Evolutionary conservation across 495 filamentous ascomycete genomes (phyloP).

Genomic region (Talaromyces trachyspermus): DNA sequence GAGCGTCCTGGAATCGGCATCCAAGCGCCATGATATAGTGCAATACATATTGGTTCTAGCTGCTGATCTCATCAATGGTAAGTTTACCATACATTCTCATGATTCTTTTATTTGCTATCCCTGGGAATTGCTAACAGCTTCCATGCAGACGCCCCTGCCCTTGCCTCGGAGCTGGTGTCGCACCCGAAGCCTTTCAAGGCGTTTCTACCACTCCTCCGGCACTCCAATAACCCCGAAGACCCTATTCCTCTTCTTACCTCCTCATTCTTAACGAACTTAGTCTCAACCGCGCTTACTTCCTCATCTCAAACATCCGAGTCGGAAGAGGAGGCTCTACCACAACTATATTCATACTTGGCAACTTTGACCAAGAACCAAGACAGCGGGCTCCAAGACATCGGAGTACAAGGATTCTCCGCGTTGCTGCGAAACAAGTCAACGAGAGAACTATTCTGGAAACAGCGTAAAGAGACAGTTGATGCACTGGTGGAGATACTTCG

Average conservation of each 20-base stretch:
- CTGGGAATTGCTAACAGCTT: conserved; percentile 10
- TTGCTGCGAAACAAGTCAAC: conserved; percentile 69
- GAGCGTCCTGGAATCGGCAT: conserved; percentile 75
- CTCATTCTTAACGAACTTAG: conserved; percentile 73
- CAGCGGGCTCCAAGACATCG: conserved; percentile 89
- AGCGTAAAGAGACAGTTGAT: conserved; percentile 71
- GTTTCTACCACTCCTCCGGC: conserved; percentile 76
- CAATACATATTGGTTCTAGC: conserved; percentile 91
- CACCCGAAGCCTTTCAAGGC: conserved; percentile 74
- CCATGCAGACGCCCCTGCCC: conserved; percentile 62
- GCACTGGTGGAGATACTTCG: conserved; percentile 80
- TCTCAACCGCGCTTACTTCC: conserved; percentile 58
- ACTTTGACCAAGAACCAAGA: conserved; percentile 69
- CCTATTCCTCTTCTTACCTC: conserved; percentile 84
- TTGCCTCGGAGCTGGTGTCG: conserved; percentile 66
- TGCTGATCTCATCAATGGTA: conserved; percentile 81
- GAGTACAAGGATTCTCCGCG: conserved; percentile 82
- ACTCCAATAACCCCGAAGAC: conserved; percentile 75
- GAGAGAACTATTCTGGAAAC: conserved; percentile 81
- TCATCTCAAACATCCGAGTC: conserved; percentile 46
- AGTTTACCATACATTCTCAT: neutral
- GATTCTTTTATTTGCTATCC: conserved; percentile 12
- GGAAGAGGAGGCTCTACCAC: conserved; percentile 73
- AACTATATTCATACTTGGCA: conserved; percentile 82
- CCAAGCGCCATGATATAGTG: conserved; percentile 75